Percentiles rank a stretch among this genome's conserved stretches.
phyloP scores from a whole-genome alignment of 441 rosid genomes.

The Rhodomyrtus psidioides region DNA sequence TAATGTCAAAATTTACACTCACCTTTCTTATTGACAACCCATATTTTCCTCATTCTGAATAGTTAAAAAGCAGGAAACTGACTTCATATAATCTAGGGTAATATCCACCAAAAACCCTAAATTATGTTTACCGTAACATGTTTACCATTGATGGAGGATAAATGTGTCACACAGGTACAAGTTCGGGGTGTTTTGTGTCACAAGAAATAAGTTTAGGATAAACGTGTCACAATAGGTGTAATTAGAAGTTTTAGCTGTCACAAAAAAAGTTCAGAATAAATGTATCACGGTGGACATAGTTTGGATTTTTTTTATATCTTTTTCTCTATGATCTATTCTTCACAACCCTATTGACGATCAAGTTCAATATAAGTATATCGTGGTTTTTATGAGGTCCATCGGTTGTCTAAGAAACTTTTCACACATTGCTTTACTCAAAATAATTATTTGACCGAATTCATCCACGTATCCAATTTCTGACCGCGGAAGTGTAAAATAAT shows the following conservation, averaged over 20 bases:
- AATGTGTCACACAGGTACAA: no score
- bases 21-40: not conserved
- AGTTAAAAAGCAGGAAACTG: not conserved
- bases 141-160: no score
- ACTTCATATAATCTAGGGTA: not conserved
- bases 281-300: no score
- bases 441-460: not conserved
- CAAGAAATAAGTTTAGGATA: no score
- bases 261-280: no score
- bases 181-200: no score
- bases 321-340: not conserved
- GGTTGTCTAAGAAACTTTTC: not conserved
- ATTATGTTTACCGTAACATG: no score
- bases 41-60: not conserved
- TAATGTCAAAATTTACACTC: not conserved
- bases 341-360: not conserved
- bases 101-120: no score
- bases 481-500: not conserved
- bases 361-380: not conserved
- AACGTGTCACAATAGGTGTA: no score
- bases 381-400: not conserved
- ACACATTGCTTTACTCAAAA: no score
- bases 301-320: no score
- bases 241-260: no score
- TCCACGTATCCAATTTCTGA: not conserved